These are phyloP conservation scores for Ceratocystis harringtonii DNA, from an alignment of 2,329 filamentous ascomycete species.

Conservation along the genomic window DNA sequence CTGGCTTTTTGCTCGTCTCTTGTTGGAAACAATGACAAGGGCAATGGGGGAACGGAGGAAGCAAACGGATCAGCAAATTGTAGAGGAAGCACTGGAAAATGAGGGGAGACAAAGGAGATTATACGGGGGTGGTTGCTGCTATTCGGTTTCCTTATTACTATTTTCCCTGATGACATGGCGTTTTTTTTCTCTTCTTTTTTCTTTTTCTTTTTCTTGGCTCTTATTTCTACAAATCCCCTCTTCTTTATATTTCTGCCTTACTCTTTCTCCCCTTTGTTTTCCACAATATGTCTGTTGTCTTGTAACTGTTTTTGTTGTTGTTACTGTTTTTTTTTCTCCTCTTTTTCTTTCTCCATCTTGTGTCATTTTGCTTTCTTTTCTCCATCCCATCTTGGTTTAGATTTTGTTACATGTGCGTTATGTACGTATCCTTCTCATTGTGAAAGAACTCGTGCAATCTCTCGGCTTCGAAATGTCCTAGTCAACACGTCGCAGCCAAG, in stretches of 20 bases:
- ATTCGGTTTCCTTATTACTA: not conserved
- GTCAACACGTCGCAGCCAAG: not conserved
- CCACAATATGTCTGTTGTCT: not conserved
- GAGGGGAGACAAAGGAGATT: not conserved
- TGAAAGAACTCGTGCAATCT: not conserved
- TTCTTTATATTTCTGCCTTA: slow-evolving; percentile 6
- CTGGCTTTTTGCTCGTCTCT: not conserved
- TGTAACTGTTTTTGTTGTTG: not conserved
- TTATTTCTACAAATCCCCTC: not conserved
- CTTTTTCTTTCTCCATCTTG: not conserved
- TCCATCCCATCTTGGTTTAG: not conserved
- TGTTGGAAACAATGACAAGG: not conserved
- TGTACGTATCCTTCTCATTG: not conserved
- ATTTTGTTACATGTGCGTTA: not conserved
- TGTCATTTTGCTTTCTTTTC: not conserved
- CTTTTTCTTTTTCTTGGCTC: not conserved
- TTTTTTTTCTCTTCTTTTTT: slow-evolving; percentile 4
- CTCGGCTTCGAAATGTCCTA: not conserved
- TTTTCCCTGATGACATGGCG: slow-evolving; percentile 3
- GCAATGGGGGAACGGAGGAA: not conserved
- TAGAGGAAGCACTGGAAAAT: slow-evolving; percentile 1
- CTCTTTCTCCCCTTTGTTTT: not conserved
- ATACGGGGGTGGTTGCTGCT: not conserved
- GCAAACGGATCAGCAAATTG: not conserved
- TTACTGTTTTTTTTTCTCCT: too few relatives aligned